These are phyloP conservation scores for Leersia perrieri DNA, from an alignment of 176 grass and related monocot genomes.

Conservation along the genomic window DNA sequence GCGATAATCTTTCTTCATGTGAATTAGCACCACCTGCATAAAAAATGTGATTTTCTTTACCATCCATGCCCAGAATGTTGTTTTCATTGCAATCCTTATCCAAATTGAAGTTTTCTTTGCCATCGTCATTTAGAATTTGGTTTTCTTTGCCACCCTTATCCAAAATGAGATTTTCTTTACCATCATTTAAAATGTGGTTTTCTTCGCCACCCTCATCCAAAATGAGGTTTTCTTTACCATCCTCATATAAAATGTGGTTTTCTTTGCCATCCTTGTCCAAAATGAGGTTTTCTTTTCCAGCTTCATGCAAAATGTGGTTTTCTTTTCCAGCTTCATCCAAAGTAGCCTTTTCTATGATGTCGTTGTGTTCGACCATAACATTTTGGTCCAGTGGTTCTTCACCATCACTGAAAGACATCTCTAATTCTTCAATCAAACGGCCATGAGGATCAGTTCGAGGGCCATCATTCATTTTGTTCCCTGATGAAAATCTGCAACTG, in stretches of 20 bases:
- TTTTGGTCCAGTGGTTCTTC: conserved; percentile 30
- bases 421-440: conserved; percentile 56
- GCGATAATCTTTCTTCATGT: conserved; percentile 54
- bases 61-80: too few species aligned
- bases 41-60: conserved; percentile 9
- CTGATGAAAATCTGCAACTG: conserved; percentile 29
- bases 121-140: too few species aligned
- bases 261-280: conserved; percentile 21
- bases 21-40: conserved; percentile 32
- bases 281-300: background rate
- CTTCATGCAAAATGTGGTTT: too few species aligned
- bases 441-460: conserved; percentile 41
- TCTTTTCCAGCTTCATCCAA: conserved; percentile 22
- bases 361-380: background rate
- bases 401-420: conserved; percentile 50
- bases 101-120: too few species aligned
- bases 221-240: background rate
- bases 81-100: too few species aligned
- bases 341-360: background rate
- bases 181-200: too few species aligned
- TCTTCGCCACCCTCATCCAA: conserved; percentile 18
- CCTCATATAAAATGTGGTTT: too few species aligned
- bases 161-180: too few species aligned
- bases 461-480: conserved; percentile 19
- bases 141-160: too few species aligned